phyloP scores from a whole-genome alignment of 164 flowering plant genomes.

The Platanus orientalis region DNA sequence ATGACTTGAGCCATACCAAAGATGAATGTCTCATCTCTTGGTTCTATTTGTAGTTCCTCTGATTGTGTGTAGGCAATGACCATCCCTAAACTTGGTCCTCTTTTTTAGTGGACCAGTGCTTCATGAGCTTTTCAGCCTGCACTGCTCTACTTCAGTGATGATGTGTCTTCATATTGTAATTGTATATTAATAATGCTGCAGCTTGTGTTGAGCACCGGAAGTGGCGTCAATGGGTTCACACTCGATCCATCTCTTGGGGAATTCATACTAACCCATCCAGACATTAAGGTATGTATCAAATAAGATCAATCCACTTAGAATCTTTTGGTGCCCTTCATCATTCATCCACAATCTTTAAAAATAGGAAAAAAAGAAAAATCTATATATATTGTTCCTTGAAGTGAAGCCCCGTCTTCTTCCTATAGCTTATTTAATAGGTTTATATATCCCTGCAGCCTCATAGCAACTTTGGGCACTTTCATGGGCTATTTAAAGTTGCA shows the following conservation, averaged over 20 bases:
- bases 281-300: conserved; percentile 59
- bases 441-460: too few species aligned
- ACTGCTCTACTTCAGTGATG: not conserved
- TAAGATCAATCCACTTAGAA: not conserved
- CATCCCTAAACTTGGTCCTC: not conserved
- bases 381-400: too few species aligned
- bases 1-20: conserved; percentile 1
- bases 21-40: not conserved
- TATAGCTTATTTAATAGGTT: too few species aligned
- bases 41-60: not conserved
- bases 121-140: not conserved
- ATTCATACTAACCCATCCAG: conserved; percentile 95
- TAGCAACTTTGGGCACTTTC: too few species aligned
- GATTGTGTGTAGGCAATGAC: not conserved
- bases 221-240: conserved; percentile 93
- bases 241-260: conserved; percentile 98
- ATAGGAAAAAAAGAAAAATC: too few species aligned
- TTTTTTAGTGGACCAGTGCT: conserved; percentile 3
- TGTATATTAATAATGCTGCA: conserved; percentile 25
- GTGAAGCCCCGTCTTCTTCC: too few species aligned
- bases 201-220: conserved; percentile 91
- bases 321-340: not conserved
- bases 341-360: too few species aligned
- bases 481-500: too few species aligned
- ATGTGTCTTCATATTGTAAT: not conserved